phyloP scores from a whole-genome alignment of 108 stramenopile genomes.

The Cyclotella baltica region DNA sequence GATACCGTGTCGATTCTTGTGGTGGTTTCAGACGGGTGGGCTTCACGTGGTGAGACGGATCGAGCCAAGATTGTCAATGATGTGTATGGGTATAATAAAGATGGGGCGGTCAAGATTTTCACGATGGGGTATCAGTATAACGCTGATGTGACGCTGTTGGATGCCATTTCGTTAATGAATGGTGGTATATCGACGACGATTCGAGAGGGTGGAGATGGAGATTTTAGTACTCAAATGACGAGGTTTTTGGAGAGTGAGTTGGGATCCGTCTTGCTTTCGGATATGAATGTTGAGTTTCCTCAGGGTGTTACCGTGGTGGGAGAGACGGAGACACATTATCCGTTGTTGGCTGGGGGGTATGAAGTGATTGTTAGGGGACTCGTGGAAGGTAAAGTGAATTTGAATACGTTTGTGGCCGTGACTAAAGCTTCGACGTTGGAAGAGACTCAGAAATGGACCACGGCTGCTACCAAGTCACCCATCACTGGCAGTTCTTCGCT shows the following conservation, averaged over 20 bases:
- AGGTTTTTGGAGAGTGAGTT: constrained; percentile 21
- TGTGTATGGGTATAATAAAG: constrained; percentile 14
- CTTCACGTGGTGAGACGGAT: constrained; percentile 8
- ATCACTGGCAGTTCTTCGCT: constrained; percentile 2
- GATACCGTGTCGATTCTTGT: constrained; percentile 10
- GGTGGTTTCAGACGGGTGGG: constrained; percentile 8
- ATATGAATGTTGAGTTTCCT: not conserved
- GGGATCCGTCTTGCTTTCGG: constrained; percentile 19
- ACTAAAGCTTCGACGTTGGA: constrained; percentile 18
- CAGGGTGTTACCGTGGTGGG: not conserved
- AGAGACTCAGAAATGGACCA: not conserved
- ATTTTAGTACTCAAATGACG: constrained; percentile 6
- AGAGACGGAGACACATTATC: constrained; percentile 2
- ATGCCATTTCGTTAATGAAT: constrained; percentile 24
- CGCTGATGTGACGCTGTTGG: constrained; percentile 20
- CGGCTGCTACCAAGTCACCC: not conserved
- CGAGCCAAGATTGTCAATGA: constrained; percentile 10
- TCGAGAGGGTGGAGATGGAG: not conserved
- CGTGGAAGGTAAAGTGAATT: not conserved
- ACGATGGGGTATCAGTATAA: constrained; percentile 8
- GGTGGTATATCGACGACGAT: constrained; percentile 19
- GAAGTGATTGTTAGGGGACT: constrained; percentile 17
- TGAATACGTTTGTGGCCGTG: not conserved
- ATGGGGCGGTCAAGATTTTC: constrained; percentile 23
- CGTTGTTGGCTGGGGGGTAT: constrained; percentile 20